A percentile compares a stretch with the other conserved stretches of the same genome.
phyloP scores from a whole-genome alignment of 2,329 filamentous ascomycete genomes.

The Phaeosphaeria sp. region DNA sequence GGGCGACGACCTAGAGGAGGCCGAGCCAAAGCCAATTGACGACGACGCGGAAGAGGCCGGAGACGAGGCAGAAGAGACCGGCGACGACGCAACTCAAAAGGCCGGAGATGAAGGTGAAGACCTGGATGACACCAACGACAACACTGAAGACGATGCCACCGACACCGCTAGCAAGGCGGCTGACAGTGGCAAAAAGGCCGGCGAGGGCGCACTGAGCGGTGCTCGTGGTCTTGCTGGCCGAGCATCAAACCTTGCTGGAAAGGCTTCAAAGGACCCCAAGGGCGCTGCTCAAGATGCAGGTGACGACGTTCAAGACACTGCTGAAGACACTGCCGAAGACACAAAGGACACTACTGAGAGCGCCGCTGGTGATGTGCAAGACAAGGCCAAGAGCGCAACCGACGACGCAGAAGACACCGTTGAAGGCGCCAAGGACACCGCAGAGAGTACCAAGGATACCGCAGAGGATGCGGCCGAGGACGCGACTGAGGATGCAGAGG shows the following conservation, averaged over 20 bases:
- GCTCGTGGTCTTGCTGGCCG: slow-evolving; percentile 56
- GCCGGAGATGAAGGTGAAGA: slow-evolving; percentile 55
- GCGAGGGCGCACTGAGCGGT: slow-evolving; percentile 50
- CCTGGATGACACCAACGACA: slow-evolving; percentile 44
- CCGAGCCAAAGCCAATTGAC: slow-evolving; percentile 55
- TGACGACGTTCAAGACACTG: slow-evolving; percentile 38
- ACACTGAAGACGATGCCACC: slow-evolving; percentile 50
- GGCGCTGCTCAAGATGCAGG: slow-evolving; percentile 47
- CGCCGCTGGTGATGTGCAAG: slow-evolving; percentile 38
- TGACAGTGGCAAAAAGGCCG: slow-evolving; percentile 42
- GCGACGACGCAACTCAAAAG: slow-evolving; percentile 52
- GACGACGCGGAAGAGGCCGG: slow-evolving; percentile 44
- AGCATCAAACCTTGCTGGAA: slow-evolving; percentile 54
- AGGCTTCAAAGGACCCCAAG: slow-evolving; percentile 48
- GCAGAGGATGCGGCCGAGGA: slow-evolving; percentile 40
- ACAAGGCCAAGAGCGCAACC: slow-evolving; percentile 36
- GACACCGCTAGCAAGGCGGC: slow-evolving; percentile 44
- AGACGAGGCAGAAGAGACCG: slow-evolving; percentile 29
- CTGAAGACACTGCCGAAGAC: slow-evolving; percentile 39
- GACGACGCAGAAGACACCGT: slow-evolving; percentile 36
- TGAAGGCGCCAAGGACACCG: slow-evolving; percentile 50
- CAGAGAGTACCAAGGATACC: slow-evolving; percentile 45
- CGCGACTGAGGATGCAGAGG: slow-evolving; percentile 35
- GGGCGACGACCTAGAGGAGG: slow-evolving; percentile 53
- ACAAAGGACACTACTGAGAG: slow-evolving; percentile 44